A percentile compares a stretch with the other conserved stretches of the same genome.
phyloP scores from a whole-genome alignment of 495 filamentous ascomycete species.

The Xylaria cubensis region DNA sequence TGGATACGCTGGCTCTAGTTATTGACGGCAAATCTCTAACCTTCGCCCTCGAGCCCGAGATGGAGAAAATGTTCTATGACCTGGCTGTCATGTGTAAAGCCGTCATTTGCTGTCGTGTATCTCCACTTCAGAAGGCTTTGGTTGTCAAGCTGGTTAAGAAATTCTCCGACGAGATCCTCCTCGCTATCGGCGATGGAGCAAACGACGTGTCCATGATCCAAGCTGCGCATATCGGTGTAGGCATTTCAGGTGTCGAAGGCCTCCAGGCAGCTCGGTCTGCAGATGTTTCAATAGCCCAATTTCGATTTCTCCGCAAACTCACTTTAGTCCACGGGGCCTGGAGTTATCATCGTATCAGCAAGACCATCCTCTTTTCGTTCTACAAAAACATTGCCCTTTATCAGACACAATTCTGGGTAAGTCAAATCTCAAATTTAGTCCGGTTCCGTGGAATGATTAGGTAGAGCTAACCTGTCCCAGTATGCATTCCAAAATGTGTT shows the following conservation, averaged over 20 bases:
- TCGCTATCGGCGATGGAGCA: conserved; percentile 97
- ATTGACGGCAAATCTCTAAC: conserved; percentile 97
- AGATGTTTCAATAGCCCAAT: conserved; percentile 95
- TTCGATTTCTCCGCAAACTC: conserved; percentile 93
- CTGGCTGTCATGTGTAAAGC: conserved; percentile 96
- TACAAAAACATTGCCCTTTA: conserved; percentile 99
- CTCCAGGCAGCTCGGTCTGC: conserved; percentile 97
- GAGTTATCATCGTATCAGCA: conserved; percentile 97
- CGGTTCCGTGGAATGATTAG: not conserved
- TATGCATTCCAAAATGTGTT: conserved; percentile 99
- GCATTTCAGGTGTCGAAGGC: conserved; percentile 97
- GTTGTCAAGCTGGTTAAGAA: conserved; percentile 99
- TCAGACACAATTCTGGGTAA: conserved; percentile 98
- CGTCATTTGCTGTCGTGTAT: conserved; percentile 98
- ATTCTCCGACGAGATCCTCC: conserved; percentile 83
- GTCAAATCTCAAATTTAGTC: conserved; percentile 34
- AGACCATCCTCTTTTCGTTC: conserved; percentile 96
- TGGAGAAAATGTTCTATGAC: conserved; percentile 94
- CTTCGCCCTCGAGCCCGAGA: conserved; percentile 89
- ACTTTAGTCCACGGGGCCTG: conserved; percentile 95
- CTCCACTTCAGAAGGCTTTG: conserved; percentile 96
- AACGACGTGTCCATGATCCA: conserved; percentile 99
- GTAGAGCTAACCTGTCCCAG: conserved; percentile 54
- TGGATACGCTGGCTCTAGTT: conserved; percentile 89
- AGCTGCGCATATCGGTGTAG: conserved; percentile 97